phyloP scores from a whole-genome alignment of 1,139 yeast species.

The Kodamaea alishanica region DNA sequence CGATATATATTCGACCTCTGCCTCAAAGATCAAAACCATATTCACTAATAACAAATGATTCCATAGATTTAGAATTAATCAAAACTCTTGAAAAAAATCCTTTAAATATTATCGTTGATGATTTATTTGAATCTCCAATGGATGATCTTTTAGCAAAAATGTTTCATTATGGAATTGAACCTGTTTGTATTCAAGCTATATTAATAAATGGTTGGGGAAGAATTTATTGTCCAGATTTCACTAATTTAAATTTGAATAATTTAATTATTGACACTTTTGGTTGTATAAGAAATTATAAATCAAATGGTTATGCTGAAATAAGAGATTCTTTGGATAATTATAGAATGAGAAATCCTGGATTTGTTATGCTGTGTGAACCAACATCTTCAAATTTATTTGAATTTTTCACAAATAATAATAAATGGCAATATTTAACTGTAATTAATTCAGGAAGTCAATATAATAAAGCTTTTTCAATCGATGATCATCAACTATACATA shows the following conservation, averaged over 20 bases:
- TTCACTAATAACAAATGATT: constrained; percentile 15
- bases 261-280: constrained; percentile 20
- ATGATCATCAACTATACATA: constrained; percentile 29
- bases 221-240: constrained; percentile 22
- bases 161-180: constrained; percentile 30
- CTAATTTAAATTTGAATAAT: constrained; percentile 12
- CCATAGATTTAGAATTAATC: constrained; percentile 13
- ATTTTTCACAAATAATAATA: constrained; percentile 17
- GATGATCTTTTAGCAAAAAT: constrained; percentile 25
- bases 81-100: constrained; percentile 23
- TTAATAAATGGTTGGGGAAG: constrained; percentile 35
- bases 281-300: constrained; percentile 18
- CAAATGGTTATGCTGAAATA: constrained; percentile 18
- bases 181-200: constrained; percentile 30
- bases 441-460: constrained; percentile 34
- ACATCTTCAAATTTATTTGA: constrained; percentile 18
- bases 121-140: constrained; percentile 24
- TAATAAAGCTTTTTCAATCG: constrained; percentile 31
- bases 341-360: constrained; percentile 26
- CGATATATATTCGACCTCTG: constrained; percentile 26
- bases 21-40: constrained; percentile 24
- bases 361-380: constrained; percentile 18
- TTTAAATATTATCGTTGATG: constrained; percentile 21
- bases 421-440: constrained; percentile 27
- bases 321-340: constrained; percentile 14